Base-by-base conservation (phyloP, 2,329 filamentous ascomycete genomes). In the Harringtonia aguacate region DNA sequence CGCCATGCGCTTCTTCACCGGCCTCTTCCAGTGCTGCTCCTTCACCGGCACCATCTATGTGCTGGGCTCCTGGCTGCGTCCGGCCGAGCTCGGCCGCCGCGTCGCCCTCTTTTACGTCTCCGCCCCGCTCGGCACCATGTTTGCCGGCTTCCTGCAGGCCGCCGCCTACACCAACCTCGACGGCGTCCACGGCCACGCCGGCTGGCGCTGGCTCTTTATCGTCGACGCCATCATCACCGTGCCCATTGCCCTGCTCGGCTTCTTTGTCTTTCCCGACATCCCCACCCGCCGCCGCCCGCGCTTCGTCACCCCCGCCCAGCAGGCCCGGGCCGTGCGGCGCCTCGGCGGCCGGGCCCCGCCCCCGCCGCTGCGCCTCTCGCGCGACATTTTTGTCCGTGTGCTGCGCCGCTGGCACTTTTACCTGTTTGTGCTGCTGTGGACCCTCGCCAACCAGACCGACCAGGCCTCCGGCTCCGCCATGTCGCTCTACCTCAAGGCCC, bases 211-310 rank as follows among this genome's bases (percentile, higher is more conserved):
- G 79, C 79, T 81, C 46, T 81, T 81, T 48, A 76, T 84, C 35
- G 69, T 84, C 12, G 20, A 31, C 61, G 85, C 85, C 2, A 69
- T 87, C 2, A 72, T 70, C 1, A 87, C 84, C 0, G 70, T 86
- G 1, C 10, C 38, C 35, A 37, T 41, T 9, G 47, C 84, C 1
- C 46, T 79, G 5, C 53, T 68, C 1, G 78, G 77, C 1, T 88
- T 83, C 62, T 89, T 77, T 67, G 67, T 80, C 49, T 75, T 94
- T 0, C 73, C 85, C 52, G 86, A 94, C 54, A 92, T 87, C 52
- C 88, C 88, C 0, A 17, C 7, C 21, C 15, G 18, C 22, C 21
- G 35, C 8, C 39, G 36, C 14, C 38, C 43, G 9, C n/a, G 36
- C n/a, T 48, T 33, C n/a, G 30, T 48, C 31, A 31, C 9, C n/a